Evolutionary conservation across 257 asterid genomes (phyloP), one percentile per base, ranked within the genome.

Genomic region (Buddleja alternifolia): DNA sequence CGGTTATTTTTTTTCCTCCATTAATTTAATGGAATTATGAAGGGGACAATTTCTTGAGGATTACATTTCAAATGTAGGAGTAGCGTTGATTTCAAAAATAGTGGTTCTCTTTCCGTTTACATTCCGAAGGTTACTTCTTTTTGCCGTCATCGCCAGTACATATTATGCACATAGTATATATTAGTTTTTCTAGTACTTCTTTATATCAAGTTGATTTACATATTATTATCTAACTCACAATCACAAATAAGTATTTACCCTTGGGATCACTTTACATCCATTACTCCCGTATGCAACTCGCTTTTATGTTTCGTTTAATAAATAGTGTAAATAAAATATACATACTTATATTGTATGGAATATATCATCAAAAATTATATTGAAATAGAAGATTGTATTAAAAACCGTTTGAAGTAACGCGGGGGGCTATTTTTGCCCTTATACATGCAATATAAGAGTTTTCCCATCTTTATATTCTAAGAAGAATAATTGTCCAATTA

Each of bases 31-130:
- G 71, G 78, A 58, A 56, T 48, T 73, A 6, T 16, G 53, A 34
- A 62, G 25, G 63, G 63, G 69, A 67, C 72, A 45, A 23, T 58
- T 69, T 67, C 65, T 70, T 59, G 47, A 68, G 24, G 69, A 63
- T 34, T 64, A 76, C 72, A 70, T 63, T 67, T 68, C 42, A 69
- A 53, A 64, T 48, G 46, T 69, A 69, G 75, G 69, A 73, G 75
- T 44, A 62, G 67, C 51, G 65, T 59, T 80, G 77, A 48, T 60
- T 69, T 65, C 65, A 45, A 67, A 52, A 70, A n/a, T 48, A 69
- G 55, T 39, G 53, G n/a, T 54, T 44, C 63, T 59, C 63, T 56
- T 63, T 37, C 46, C 55, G 25, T 69, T 69, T 56, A 56, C 71
- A 47, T 23, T 78, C 36, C 47, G 0, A 34, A 52, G 25, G 16